Percentiles rank a stretch among this genome's conserved stretches.
phyloP scores from a whole-genome alignment of 257 asterid species.

The Solanum chmielewskii region DNA sequence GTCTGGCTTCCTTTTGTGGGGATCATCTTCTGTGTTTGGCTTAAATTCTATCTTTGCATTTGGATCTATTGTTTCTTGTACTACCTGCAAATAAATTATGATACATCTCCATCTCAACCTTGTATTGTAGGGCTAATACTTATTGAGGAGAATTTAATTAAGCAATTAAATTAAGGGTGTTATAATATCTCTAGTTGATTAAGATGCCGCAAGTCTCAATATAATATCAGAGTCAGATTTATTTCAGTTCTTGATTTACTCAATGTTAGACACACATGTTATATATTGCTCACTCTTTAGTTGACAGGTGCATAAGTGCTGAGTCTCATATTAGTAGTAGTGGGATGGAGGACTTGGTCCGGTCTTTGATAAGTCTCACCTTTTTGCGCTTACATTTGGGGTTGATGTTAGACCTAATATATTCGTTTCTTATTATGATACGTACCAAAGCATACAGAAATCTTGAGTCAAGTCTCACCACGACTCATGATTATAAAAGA shows the following conservation, averaged over 20 bases:
- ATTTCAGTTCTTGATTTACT: not conserved
- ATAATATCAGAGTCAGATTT: not conserved
- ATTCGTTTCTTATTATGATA: not conserved
- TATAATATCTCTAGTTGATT: not conserved
- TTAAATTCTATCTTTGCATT: slow-evolving; percentile 69
- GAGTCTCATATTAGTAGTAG: not conserved
- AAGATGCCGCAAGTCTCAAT: not conserved
- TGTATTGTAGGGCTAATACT: not conserved
- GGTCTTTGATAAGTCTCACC: not conserved
- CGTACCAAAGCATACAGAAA: no score
- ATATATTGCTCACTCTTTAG: not conserved
- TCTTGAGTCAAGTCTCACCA: not conserved
- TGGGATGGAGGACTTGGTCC: not conserved
- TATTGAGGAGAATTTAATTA: not conserved
- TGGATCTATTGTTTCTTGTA: slow-evolving; percentile 68
- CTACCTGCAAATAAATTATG: slow-evolving; percentile 32
- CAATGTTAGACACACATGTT: not conserved
- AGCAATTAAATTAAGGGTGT: not conserved
- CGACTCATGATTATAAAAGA: no score
- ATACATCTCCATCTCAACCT: not conserved
- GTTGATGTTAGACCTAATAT: not conserved
- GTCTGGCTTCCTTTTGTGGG: slow-evolving; percentile 85
- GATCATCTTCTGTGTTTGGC: slow-evolving; percentile 76
- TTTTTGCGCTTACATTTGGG: not conserved
- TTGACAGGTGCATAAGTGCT: not conserved